phyloP scores from a whole-genome alignment of 1,284 basidiomycete species.

The Athelia sp. region DNA sequence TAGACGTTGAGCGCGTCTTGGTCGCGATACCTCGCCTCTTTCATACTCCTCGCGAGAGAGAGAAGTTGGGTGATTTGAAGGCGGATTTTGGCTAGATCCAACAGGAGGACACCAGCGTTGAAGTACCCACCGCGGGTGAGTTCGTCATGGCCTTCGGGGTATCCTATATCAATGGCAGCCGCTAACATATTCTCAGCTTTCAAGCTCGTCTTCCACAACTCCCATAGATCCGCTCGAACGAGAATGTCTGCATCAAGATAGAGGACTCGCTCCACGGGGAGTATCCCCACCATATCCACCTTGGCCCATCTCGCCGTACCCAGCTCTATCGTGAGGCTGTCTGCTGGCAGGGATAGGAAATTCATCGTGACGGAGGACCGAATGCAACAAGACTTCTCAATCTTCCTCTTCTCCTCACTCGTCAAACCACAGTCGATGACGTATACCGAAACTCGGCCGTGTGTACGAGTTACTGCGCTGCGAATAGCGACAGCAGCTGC shows the following conservation, averaged over 20 bases:
- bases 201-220: constrained; percentile 44
- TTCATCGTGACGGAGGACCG: constrained; percentile 30
- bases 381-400: constrained; percentile 26
- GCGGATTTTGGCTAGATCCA: constrained; percentile 42
- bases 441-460: constrained; percentile 42
- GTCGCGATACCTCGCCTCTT: constrained; percentile 31
- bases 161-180: constrained; percentile 45
- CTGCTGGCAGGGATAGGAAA: constrained; percentile 33
- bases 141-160: constrained; percentile 38
- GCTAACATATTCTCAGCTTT: constrained; percentile 33
- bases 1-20: constrained; percentile 50
- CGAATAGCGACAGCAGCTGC: constrained; percentile 43
- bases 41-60: constrained; percentile 20
- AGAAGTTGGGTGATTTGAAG: constrained; percentile 19
- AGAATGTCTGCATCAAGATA: constrained; percentile 53
- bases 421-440: constrained; percentile 42
- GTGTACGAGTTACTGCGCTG: constrained; percentile 32
- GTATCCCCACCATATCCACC: constrained; percentile 36
- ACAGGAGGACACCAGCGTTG: constrained; percentile 50
- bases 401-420: constrained; percentile 26
- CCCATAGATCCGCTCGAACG: constrained; percentile 33
- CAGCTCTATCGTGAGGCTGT: constrained; percentile 21
- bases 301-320: constrained; percentile 47
- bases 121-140: constrained; percentile 36
- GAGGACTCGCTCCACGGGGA: constrained; percentile 45